A percentile compares a stretch with the other conserved stretches of the same genome.
phyloP scores from a whole-genome alignment of 2,329 filamentous ascomycete species.

The Exserohilum turcica region DNA sequence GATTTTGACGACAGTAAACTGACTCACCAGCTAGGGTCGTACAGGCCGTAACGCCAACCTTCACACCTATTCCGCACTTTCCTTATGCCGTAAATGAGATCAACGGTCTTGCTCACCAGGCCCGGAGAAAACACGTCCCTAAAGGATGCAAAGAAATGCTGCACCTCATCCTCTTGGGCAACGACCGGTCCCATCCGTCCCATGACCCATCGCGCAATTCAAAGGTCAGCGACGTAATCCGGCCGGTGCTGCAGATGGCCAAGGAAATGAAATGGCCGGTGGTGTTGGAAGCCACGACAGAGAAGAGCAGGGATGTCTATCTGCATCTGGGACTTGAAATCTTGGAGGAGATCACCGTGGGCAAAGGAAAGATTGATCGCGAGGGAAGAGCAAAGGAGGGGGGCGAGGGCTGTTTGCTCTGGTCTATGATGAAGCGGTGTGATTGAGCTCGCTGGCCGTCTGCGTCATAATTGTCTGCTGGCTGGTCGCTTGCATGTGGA shows the following conservation, averaged over 20 bases:
- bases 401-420: conserved; percentile 8
- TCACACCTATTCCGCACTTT: neutral
- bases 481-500: neutral
- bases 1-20: neutral
- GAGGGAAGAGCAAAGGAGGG: conserved; percentile 8
- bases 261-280: conserved; percentile 9
- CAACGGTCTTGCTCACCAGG: neutral
- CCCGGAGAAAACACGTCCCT: neutral
- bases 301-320: conserved; percentile 9
- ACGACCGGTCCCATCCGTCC: conserved; percentile 6
- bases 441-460: neutral
- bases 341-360: conserved; percentile 6
- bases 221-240: conserved; percentile 8
- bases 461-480: neutral
- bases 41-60: neutral
- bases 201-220: neutral
- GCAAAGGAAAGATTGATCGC: neutral
- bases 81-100: conserved; percentile 3
- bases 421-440: conserved; percentile 14
- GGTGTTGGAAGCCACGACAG: conserved; percentile 9
- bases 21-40: neutral
- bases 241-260: conserved; percentile 12
- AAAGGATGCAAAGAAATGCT: conserved; percentile 1
- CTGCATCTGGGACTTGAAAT: conserved; percentile 6
- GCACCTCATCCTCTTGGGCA: conserved; percentile 8